Evolutionary conservation across 2,329 filamentous ascomycete genomes (phyloP), one percentile per base, ranked within the genome.

Genomic region (Fonsecaea pugnacius): DNA sequence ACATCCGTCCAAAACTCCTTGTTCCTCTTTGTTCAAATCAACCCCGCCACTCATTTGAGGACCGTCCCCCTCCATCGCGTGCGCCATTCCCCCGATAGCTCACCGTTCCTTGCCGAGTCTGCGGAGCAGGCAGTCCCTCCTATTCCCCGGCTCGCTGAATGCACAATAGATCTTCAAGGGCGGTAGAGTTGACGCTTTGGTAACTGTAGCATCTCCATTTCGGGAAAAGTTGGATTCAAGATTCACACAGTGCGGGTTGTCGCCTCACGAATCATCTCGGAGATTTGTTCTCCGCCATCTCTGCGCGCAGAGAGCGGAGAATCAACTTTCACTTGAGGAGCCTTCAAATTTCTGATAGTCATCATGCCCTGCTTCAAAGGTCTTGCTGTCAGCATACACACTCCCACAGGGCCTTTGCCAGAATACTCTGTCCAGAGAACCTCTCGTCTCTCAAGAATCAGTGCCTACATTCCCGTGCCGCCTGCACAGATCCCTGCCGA

Each of bases 331-430:
- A 14, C 33, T 54, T 33, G 57, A 51, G 27, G 40, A 43, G 21
- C 21, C 38, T 36, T 51, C 60, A 33, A 30, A 55, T 43, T 50
- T 14, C 35, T 18, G 18, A 24, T 43, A 32, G 51, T 52, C 64
- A 65, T 14, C 54, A 91, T 91, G 95, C 95, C 95, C 82, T 98
- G 93, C 87, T 99, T 98, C 83, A 96, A 98, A 84, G 95, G 95
- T 80, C 92, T 99, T 80, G 94, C 95, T 73, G 94, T 98, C 77
- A 96, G 91, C 85, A 96, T 98, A 78, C 95, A 99, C 81, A 88
- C 87, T 51, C 85, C 92, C 71, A 83, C 86, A 71, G 87, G 87
- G 51, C 93, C 95, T 70, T 87, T 99, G 70, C 84, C 92, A 67
- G 95, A 99, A 80, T 89, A 96, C 81, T 94, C 93, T 73, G 90